phyloP scores from a whole-genome alignment of 2,329 filamentous ascomycete species.

The Sporothrix variecibatus region DNA sequence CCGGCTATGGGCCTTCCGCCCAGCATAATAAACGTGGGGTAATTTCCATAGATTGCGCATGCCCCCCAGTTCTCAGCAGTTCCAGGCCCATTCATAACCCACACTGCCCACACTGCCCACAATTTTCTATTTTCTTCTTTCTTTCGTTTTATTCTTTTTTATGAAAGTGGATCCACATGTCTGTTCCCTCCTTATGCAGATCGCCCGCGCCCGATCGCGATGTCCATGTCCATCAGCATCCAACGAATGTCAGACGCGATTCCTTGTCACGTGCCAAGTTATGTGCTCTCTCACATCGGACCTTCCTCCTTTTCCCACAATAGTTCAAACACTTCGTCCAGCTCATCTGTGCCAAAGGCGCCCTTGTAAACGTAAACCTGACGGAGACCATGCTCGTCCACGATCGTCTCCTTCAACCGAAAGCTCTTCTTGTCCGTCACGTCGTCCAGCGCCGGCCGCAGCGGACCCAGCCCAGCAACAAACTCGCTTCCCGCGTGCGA shows the following conservation, averaged over 20 bases:
- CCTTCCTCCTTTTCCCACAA: conserved; percentile 41
- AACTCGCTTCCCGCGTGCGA: conserved; percentile 49
- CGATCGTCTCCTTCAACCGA: conserved; percentile 47
- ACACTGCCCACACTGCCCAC: background rate
- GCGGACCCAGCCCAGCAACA: conserved; percentile 56
- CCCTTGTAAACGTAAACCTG: conserved; percentile 57
- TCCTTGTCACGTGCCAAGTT: background rate
- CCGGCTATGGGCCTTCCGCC: background rate
- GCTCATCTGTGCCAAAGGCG: conserved; percentile 42
- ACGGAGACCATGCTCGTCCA: conserved; percentile 46
- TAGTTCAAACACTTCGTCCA: conserved; percentile 53
- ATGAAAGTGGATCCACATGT: background rate
- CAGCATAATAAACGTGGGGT: conserved; percentile 14
- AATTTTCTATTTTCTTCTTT: background rate
- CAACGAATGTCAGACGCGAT: background rate
- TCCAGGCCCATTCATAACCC: background rate
- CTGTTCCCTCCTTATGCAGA: conserved; percentile 7
- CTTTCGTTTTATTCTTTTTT: background rate
- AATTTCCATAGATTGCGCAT: background rate
- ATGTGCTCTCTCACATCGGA: background rate
- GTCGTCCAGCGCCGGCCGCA: conserved; percentile 42
- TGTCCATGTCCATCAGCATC: background rate
- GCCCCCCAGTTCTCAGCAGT: background rate
- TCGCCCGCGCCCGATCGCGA: background rate
- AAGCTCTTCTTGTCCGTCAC: conserved; percentile 54